Conservation (phyloP, 2,329 filamentous ascomycete species). For the Immersiporthe knoxdaviesiana region DNA sequence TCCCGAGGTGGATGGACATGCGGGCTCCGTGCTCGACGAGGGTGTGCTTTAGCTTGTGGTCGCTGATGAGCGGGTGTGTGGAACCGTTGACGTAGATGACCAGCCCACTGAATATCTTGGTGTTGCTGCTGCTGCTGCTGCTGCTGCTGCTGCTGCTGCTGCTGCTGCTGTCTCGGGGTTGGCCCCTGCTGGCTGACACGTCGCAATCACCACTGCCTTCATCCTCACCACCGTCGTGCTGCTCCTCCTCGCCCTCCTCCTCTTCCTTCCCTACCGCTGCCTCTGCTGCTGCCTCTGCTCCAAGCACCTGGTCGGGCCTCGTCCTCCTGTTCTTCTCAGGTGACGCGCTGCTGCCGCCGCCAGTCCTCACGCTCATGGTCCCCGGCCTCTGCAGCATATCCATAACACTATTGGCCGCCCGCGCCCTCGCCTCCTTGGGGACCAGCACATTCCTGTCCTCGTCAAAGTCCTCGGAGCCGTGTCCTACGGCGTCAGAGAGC, state of each 20-base stretch:
- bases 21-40: conserved; percentile 74
- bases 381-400: conserved; percentile 58
- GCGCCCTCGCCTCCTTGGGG: conserved; percentile 45
- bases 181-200: conserved; percentile 36
- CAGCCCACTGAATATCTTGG: conserved; percentile 68
- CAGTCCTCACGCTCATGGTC: conserved; percentile 39
- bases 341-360: conserved; percentile 20
- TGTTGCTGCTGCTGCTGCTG: conserved; percentile 45
- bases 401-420: conserved; percentile 49
- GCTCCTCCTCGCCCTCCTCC: not conserved
- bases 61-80: conserved; percentile 78
- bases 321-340: conserved; percentile 7
- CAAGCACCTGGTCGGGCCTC: not conserved
- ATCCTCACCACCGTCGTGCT: not conserved
- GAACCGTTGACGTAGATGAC: conserved; percentile 88
- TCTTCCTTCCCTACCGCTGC: conserved; percentile 33
- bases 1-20: conserved; percentile 71
- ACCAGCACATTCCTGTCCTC: conserved; percentile 48
- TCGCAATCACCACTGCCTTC: conserved; percentile 32
- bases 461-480: conserved; percentile 61
- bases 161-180: conserved; percentile 45
- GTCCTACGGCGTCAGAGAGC: conserved; percentile 67
- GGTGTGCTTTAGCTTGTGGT: conserved; percentile 82
- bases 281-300: conserved; percentile 14
- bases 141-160: conserved; percentile 43